Evolutionary conservation across 176 grass and related monocot species (phyloP).

Genomic region (Elymus sibiricus): DNA sequence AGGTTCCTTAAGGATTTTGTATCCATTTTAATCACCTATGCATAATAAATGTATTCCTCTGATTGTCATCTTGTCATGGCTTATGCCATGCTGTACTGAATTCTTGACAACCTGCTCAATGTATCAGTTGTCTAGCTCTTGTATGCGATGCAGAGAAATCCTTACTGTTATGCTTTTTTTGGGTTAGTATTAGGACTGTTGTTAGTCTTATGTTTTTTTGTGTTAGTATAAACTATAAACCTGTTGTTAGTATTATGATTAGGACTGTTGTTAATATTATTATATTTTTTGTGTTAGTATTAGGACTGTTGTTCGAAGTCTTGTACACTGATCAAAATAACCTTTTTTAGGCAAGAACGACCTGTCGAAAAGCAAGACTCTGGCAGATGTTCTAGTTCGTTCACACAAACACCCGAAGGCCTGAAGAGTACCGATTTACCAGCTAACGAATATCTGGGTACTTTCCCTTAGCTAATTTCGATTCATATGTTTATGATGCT

Average conservation of each 20-base stretch:
- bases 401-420: background rate
- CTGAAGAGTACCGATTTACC: background rate
- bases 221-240: background rate
- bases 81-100: background rate
- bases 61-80: background rate
- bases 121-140: background rate
- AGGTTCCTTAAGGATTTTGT: background rate
- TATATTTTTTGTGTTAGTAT: background rate
- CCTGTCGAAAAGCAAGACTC: background rate
- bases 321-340: background rate
- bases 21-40: background rate
- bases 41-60: background rate
- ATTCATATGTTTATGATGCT: background rate
- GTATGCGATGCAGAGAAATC: background rate
- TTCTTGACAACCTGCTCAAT: background rate
- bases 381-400: slow-evolving; percentile 32
- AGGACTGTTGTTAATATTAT: background rate
- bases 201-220: background rate
- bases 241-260: background rate
- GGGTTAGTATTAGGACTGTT: background rate
- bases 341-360: background rate
- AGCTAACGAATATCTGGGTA: background rate
- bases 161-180: background rate
- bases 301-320: background rate
- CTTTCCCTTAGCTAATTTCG: background rate